Evolutionary conservation across 2,329 filamentous ascomycete species (phyloP).

Genomic region (Microsporum canis): DNA sequence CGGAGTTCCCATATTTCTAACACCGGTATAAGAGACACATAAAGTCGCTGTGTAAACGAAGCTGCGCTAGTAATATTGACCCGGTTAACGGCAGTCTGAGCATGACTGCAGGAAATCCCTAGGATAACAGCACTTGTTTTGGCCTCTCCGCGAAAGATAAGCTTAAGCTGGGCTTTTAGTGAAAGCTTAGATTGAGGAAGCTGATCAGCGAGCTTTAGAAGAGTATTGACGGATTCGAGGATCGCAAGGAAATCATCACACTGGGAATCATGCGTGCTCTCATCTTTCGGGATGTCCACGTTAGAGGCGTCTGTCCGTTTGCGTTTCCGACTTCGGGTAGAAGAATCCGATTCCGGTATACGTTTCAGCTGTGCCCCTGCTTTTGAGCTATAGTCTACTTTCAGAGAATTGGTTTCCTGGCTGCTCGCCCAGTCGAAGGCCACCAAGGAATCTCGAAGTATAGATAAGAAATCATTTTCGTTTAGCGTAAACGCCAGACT

Average conservation of each 20-base stretch:
- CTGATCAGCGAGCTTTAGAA: constrained; percentile 7
- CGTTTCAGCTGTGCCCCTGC: constrained; percentile 27
- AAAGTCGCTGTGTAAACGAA: constrained; percentile 18
- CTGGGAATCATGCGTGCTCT: not conserved
- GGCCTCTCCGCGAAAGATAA: constrained; percentile 29
- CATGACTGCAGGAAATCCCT: not conserved
- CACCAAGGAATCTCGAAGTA: constrained; percentile 55
- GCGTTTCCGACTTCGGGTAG: constrained; percentile 26
- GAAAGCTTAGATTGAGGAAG: constrained; percentile 16
- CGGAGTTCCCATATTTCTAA: constrained; percentile 31
- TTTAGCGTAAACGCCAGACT: constrained; percentile 60
- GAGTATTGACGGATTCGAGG: constrained; percentile 2
- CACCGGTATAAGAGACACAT: constrained; percentile 25
- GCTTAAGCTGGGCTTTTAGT: constrained; percentile 29
- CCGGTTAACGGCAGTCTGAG: not conserved
- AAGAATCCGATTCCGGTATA: constrained; percentile 14
- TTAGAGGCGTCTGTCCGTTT: constrained; percentile 21
- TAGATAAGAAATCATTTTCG: constrained; percentile 54
- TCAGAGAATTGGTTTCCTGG: constrained; percentile 11
- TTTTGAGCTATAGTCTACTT: constrained; percentile 17
- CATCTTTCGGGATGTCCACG: not conserved
- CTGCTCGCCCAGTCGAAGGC: constrained; percentile 33
- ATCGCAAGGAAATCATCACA: constrained; percentile 7
- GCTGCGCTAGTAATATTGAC: not conserved
- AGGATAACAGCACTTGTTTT: constrained; percentile 26